Percentiles rank a stretch among this genome's conserved stretches.
Conservation (phyloP, 331 rosid species). For the Malus hybrid region DNA sequence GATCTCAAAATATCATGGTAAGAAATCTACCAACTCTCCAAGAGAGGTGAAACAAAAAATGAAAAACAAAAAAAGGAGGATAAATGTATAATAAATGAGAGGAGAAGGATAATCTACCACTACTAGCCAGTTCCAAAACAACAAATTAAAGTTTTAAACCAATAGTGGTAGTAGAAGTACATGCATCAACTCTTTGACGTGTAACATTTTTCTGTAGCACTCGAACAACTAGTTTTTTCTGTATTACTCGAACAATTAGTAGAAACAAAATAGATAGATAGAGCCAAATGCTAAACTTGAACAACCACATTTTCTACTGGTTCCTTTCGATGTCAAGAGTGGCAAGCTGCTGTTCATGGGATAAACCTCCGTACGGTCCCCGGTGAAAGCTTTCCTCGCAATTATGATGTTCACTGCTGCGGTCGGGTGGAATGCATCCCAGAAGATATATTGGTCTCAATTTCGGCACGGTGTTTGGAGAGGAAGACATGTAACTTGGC, state of each 20-base stretch:
- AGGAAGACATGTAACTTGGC: slow-evolving; percentile 83
- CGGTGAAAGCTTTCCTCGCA: slow-evolving; percentile 63
- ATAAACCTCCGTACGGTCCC: slow-evolving; percentile 33
- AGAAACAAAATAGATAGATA: not conserved
- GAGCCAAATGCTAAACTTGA: not conserved
- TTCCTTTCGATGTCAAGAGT: slow-evolving; percentile 22
- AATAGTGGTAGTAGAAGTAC: not conserved
- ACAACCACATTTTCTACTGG: not conserved
- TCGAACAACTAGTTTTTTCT: not conserved
- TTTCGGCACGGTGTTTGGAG: slow-evolving; percentile 67
- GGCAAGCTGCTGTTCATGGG: slow-evolving; percentile 73
- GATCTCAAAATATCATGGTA: not conserved
- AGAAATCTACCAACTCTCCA: not conserved
- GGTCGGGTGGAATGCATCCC: slow-evolving; percentile 97
- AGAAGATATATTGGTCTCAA: slow-evolving; percentile 56
- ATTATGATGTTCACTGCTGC: slow-evolving; percentile 59
- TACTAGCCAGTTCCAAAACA: not conserved
- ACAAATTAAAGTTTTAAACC: not conserved
- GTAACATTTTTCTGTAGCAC: not conserved
- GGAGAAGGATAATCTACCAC: not conserved
- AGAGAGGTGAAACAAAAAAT: not conserved
- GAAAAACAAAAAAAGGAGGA: not conserved
- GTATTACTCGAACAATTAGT: not conserved
- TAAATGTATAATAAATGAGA: too few species aligned
- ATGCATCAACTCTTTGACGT: not conserved